These are phyloP conservation scores for Teratosphaeria gauchensis DNA, from an alignment of 2,329 filamentous ascomycete genomes.

Conservation along the genomic window DNA sequence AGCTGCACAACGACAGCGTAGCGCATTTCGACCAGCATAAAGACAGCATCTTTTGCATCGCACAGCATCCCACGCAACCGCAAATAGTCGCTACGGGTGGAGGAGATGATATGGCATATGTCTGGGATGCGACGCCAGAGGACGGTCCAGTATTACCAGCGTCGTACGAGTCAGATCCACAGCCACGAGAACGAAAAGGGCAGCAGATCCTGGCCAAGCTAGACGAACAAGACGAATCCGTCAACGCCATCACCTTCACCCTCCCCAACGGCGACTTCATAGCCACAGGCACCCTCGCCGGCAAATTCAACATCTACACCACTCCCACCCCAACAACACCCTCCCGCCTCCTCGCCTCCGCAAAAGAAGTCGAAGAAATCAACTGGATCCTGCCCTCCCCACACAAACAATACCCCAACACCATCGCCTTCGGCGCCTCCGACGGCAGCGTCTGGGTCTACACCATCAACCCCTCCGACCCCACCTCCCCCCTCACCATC, in stretches of 20 bases:
- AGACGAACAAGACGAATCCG: conserved; percentile 84
- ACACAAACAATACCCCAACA: conserved; percentile 60
- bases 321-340: conserved; percentile 16
- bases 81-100: conserved; percentile 81
- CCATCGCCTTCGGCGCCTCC: conserved; percentile 74
- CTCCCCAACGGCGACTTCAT: conserved; percentile 73
- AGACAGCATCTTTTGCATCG: conserved; percentile 90
- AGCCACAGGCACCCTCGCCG: conserved; percentile 81
- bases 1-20: conserved; percentile 81
- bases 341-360: conserved; percentile 59
- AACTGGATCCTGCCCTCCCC: conserved; percentile 82
- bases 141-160: conserved; percentile 60
- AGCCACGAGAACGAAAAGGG: conserved; percentile 46
- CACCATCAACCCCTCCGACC: conserved; percentile 61
- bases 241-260: conserved; percentile 80
- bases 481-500: conserved; percentile 59
- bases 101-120: conserved; percentile 74
- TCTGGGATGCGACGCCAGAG: conserved; percentile 65
- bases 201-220: conserved; percentile 62
- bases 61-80: conserved; percentile 74
- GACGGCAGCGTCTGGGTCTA: conserved; percentile 97
- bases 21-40: conserved; percentile 87
- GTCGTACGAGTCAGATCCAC: conserved; percentile 61
- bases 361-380: conserved; percentile 86
- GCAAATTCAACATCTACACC: conserved; percentile 55